Percentiles rank a stretch among this genome's conserved stretches.
These are phyloP conservation scores for Plasmodium knowlesi DNA, from an alignment of 169 alveolate species.

Conservation along the genomic window DNA sequence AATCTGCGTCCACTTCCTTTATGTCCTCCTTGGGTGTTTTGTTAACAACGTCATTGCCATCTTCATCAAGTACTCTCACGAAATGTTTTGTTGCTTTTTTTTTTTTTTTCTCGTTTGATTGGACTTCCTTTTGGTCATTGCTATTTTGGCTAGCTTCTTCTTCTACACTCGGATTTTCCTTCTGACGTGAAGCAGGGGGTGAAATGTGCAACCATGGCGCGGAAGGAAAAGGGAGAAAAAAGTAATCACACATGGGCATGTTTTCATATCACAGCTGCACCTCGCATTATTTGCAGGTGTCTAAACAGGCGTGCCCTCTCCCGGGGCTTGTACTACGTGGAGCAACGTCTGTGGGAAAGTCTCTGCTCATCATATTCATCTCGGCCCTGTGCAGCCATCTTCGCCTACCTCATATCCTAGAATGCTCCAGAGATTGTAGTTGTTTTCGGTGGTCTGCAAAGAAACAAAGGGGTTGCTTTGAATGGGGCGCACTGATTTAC, in stretches of 20 bases:
- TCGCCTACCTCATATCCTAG: conserved; percentile 54
- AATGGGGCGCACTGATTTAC: neutral
- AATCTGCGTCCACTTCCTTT: neutral
- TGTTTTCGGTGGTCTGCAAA: conserved; percentile 15
- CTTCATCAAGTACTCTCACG: neutral
- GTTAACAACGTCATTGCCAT: neutral
- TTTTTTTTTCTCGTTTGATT: neutral
- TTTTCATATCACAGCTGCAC: neutral
- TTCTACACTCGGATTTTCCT: neutral
- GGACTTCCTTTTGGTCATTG: neutral
- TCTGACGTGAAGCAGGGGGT: neutral
- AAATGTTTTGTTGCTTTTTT: neutral
- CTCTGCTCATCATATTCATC: neutral
- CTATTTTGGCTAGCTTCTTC: neutral
- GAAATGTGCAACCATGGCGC: neutral
- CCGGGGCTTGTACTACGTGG: neutral
- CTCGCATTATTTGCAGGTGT: neutral
- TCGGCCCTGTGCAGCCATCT: neutral
- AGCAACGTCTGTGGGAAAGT: neutral
- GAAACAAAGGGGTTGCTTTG: neutral
- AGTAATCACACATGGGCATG: neutral
- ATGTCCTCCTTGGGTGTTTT: neutral
- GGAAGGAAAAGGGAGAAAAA: neutral
- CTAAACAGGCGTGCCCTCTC: neutral
- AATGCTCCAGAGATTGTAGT: conserved; percentile 46